phyloP scores from a whole-genome alignment of 192 early-diverging fungal genomes.

The Backusella tuberculispora region DNA sequence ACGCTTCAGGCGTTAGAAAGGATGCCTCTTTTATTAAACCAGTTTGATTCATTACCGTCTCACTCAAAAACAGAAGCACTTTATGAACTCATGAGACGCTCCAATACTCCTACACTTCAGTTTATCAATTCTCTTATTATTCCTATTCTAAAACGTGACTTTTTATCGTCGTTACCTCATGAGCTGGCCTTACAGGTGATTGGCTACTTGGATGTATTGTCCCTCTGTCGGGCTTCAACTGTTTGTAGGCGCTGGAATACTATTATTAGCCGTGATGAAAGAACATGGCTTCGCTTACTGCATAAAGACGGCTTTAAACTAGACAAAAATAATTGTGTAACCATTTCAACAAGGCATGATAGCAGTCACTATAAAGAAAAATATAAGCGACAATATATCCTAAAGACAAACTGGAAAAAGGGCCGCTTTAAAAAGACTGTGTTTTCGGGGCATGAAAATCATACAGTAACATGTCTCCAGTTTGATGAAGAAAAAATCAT shows the following conservation, averaged over 20 bases:
- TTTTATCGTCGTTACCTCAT: constrained; percentile 71
- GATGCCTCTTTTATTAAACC: neutral
- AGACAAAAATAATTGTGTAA: neutral
- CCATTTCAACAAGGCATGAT: neutral
- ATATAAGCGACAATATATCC: constrained; percentile 78
- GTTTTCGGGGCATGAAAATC: constrained; percentile 79
- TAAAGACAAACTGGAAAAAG: constrained; percentile 84
- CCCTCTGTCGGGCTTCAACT: constrained; percentile 74
- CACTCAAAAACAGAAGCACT: neutral
- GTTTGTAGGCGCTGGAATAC: constrained; percentile 80
- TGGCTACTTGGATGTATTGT: constrained; percentile 76
- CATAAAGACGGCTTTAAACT: constrained; percentile 47
- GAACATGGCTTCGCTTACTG: constrained; percentile 53
- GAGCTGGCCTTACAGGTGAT: constrained; percentile 82
- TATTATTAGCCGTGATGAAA: constrained; percentile 73
- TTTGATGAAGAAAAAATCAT: constrained; percentile 97
- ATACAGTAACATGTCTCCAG: constrained; percentile 88
- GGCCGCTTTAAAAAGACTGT: constrained; percentile 74
- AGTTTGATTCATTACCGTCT: constrained; percentile 2
- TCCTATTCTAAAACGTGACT: constrained; percentile 89
- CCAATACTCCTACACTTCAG: constrained; percentile 65
- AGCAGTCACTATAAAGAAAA: constrained; percentile 75
- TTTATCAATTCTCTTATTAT: constrained; percentile 83
- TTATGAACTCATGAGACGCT: neutral
- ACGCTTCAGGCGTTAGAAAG: neutral